Evolutionary conservation across 2,329 filamentous ascomycete species (phyloP).

Genomic region (Colletotrichum noveboracense): DNA sequence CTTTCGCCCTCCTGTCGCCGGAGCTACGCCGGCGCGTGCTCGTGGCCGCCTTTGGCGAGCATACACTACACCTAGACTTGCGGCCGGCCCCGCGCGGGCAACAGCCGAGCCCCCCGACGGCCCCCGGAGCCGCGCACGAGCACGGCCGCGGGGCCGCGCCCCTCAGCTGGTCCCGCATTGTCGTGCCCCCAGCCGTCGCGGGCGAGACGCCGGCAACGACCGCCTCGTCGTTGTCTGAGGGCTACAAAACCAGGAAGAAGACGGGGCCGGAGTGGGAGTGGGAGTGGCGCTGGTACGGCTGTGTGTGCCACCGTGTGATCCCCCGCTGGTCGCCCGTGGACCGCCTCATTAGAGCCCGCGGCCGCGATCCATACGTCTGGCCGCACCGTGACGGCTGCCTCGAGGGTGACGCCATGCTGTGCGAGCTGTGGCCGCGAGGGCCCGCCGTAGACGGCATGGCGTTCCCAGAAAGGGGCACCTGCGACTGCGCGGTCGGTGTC

Average conservation of each 20-base stretch:
- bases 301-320: constrained; percentile 28
- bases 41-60: constrained; percentile 26
- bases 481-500: constrained; percentile 26
- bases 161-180: background rate
- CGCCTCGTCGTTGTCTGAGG: background rate
- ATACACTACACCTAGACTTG: constrained; percentile 29
- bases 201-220: background rate
- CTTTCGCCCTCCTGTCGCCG: constrained; percentile 29
- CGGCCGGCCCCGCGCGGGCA: background rate
- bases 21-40: constrained; percentile 38
- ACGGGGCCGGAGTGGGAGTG: background rate
- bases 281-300: constrained; percentile 29
- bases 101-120: background rate
- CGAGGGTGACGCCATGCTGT: background rate
- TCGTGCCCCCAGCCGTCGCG: accelerated
- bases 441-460: constrained; percentile 6
- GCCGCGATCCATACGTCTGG: background rate
- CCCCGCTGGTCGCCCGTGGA: background rate
- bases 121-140: background rate
- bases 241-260: background rate
- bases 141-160: background rate
- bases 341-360: background rate
- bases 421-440: constrained; percentile 24
- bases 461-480: background rate
- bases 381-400: background rate